phyloP scores from a whole-genome alignment of 495 filamentous ascomycete genomes.

The Xylaria longipes region DNA sequence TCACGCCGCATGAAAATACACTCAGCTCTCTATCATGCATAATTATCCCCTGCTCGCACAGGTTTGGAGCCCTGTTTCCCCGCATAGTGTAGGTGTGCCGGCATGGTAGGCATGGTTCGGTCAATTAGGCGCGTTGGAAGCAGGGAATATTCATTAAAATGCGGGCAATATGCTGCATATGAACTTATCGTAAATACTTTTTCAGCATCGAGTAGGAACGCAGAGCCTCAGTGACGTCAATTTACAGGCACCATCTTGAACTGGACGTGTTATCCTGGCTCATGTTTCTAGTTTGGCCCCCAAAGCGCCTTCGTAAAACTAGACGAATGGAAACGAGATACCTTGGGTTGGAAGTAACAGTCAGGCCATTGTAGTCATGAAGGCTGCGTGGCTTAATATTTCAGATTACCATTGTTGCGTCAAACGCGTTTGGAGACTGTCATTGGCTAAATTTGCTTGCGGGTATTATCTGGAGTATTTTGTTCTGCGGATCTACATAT shows the following conservation, averaged over 20 bases:
- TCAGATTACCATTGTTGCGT: background rate
- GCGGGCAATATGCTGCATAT: background rate
- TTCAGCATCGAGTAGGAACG: background rate
- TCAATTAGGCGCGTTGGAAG: background rate
- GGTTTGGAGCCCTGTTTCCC: background rate
- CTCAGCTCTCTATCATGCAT: background rate
- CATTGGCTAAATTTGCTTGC: background rate
- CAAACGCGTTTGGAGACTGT: background rate
- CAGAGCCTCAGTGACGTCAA: background rate
- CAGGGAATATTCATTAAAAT: too few species aligned
- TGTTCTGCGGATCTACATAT: background rate
- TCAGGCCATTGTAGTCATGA: background rate
- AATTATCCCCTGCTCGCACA: too few species aligned
- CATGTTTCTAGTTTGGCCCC: background rate
- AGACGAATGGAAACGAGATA: background rate
- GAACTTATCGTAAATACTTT: background rate
- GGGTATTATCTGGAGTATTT: background rate
- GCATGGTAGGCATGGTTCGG: background rate
- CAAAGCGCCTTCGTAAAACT: background rate
- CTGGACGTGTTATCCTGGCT: background rate
- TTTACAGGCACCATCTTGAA: background rate
- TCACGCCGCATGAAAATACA: background rate
- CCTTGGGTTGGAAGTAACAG: too few species aligned
- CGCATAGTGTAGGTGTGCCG: background rate
- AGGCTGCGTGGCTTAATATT: background rate